These are phyloP conservation scores for Trametes polyzona DNA, from an alignment of 1,284 basidiomycete genomes.

Conservation along the genomic window DNA sequence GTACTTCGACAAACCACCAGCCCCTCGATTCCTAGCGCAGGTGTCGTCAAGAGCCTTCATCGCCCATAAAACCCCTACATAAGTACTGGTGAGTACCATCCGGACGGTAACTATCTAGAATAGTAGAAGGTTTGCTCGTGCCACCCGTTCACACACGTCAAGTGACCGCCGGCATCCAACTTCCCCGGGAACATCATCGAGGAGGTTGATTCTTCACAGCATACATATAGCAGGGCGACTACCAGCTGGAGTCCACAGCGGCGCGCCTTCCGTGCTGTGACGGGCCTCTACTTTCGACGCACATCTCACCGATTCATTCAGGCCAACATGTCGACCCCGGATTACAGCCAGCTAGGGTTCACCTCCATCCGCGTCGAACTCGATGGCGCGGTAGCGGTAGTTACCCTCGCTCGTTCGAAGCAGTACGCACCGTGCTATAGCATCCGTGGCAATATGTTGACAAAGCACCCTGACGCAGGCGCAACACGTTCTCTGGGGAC, in stretches of 20 bases:
- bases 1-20: no score
- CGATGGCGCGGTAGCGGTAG: slow-evolving; percentile 46
- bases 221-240: no score
- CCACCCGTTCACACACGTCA: background rate
- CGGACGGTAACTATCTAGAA: no score
- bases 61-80: no score
- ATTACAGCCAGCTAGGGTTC: slow-evolving; percentile 46
- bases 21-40: no score
- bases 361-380: slow-evolving; percentile 46
- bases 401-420: slow-evolving; percentile 49
- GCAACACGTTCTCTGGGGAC: slow-evolving; percentile 45
- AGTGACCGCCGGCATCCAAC: background rate
- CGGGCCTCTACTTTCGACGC: background rate
- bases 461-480: slow-evolving; percentile 34
- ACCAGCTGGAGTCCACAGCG: no score
- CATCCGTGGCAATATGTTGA: background rate
- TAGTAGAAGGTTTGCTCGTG: no score
- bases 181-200: background rate
- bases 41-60: no score
- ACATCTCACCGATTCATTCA: background rate
- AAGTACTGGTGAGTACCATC: no score
- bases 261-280: no score
- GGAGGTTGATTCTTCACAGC: background rate
- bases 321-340: slow-evolving; percentile 25
- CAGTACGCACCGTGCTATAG: slow-evolving; percentile 39